A percentile compares a stretch with the other conserved stretches of the same genome.
These are phyloP conservation scores for Nosema muscidifuracis DNA, from an alignment of 371 early-diverging fungal species.

Conservation along the genomic window DNA sequence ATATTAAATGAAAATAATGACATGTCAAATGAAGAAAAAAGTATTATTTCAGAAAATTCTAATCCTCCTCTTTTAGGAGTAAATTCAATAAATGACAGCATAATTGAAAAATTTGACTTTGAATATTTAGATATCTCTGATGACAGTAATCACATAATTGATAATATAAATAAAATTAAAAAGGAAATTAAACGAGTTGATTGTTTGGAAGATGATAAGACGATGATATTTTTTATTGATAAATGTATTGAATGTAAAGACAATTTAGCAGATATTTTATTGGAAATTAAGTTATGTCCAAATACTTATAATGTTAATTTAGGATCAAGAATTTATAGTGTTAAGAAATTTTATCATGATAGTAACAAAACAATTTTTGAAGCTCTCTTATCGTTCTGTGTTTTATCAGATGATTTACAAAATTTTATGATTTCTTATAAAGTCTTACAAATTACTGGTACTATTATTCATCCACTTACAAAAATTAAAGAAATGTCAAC, in stretches of 20 bases:
- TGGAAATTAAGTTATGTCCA: not conserved
- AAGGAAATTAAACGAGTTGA: not conserved
- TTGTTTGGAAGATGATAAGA: not conserved
- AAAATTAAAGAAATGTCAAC: not conserved
- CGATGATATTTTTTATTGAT: constrained; percentile 1
- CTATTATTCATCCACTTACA: constrained; percentile 23
- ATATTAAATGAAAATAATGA: no score
- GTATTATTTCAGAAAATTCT: no score
- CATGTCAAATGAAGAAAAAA: no score
- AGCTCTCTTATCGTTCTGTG: not conserved
- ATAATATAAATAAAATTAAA: not conserved
- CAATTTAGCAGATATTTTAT: not conserved
- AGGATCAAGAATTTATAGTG: not conserved
- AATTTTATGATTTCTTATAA: not conserved
- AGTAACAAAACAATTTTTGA: not conserved
- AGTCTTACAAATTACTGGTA: constrained; percentile 10
- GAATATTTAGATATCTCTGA: not conserved
- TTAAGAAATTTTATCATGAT: not conserved
- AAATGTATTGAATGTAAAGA: constrained; percentile 10
- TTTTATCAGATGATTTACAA: not conserved
- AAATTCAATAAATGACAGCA: no score
- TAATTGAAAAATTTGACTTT: no score
- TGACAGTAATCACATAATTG: not conserved
- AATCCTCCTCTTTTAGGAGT: no score
- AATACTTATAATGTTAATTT: constrained; percentile 2